A percentile compares a stretch with the other conserved stretches of the same genome.
Evolutionary conservation across 768 basidiomycete species (phyloP).

Genomic region (Cytidiella melzeri): DNA sequence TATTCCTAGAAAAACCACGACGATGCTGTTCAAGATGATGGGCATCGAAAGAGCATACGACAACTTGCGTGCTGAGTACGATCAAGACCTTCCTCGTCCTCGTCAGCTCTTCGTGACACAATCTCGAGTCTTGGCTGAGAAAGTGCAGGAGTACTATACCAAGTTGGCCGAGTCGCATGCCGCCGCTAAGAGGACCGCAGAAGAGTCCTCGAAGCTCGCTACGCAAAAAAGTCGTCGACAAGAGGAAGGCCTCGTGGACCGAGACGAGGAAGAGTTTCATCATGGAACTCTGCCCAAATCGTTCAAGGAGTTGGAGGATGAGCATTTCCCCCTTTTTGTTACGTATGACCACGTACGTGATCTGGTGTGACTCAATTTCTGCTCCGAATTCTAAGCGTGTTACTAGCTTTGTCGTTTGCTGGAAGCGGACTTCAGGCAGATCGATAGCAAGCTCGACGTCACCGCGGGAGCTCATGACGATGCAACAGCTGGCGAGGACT

Average conservation of each 20-base stretch:
- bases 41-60: constrained; percentile 55
- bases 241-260: constrained; percentile 30
- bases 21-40: constrained; percentile 74
- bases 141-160: constrained; percentile 62
- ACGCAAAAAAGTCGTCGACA: constrained; percentile 9
- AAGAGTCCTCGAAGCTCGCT: constrained; percentile 29
- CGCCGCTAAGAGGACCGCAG: constrained; percentile 10
- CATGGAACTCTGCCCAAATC: constrained; percentile 34
- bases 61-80: constrained; percentile 28
- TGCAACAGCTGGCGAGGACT: background rate
- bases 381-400: constrained; percentile 27
- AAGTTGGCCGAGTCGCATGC: constrained; percentile 28
- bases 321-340: constrained; percentile 60
- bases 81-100: no score
- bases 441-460: background rate
- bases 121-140: constrained; percentile 55
- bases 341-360: constrained; percentile 28
- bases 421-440: constrained; percentile 1
- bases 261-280: constrained; percentile 35
- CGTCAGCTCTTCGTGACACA: constrained; percentile 72
- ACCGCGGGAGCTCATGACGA: background rate
- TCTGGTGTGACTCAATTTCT: constrained; percentile 17
- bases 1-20: constrained; percentile 75
- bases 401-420: constrained; percentile 3
- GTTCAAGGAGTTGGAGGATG: constrained; percentile 33